Evolutionary conservation across 2,329 filamentous ascomycete genomes (phyloP).

Genomic region (Phyllosticta citriasiana): DNA sequence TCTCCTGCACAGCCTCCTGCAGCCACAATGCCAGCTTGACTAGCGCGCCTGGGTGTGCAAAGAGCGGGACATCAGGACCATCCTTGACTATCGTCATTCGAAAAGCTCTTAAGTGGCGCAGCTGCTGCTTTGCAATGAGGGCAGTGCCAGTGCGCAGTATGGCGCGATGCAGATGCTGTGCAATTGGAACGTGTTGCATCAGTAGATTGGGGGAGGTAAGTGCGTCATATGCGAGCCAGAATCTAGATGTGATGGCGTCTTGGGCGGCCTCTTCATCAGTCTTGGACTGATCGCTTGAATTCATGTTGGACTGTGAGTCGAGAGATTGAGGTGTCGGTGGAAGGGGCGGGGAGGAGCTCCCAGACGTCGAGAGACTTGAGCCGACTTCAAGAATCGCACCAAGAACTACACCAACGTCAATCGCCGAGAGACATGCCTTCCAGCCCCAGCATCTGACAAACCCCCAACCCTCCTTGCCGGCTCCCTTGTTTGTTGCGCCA

Average conservation of each 20-base stretch:
- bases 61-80: constrained; percentile 80
- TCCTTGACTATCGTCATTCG: constrained; percentile 95
- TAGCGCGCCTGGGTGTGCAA: constrained; percentile 83
- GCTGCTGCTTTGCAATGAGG: constrained; percentile 85
- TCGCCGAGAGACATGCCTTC: constrained; percentile 86
- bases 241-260: constrained; percentile 41
- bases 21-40: constrained; percentile 94
- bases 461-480: constrained; percentile 83
- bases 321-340: constrained; percentile 15
- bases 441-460: constrained; percentile 97
- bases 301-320: not conserved
- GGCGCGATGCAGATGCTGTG: constrained; percentile 80
- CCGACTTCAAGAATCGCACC: constrained; percentile 91
- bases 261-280: constrained; percentile 20
- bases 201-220: constrained; percentile 54
- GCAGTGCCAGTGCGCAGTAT: constrained; percentile 89
- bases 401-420: constrained; percentile 87
- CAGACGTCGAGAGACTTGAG: constrained; percentile 16
- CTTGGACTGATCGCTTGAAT: constrained; percentile 13
- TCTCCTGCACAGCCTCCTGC: constrained; percentile 79
- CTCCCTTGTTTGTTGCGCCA: constrained; percentile 59
- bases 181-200: constrained; percentile 66
- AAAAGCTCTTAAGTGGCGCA: constrained; percentile 84
- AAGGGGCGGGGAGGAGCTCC: not conserved
- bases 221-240: constrained; percentile 51